phyloP scores from a whole-genome alignment of 2,329 filamentous ascomycete genomes.

The Fonsecaea pugnacius region DNA sequence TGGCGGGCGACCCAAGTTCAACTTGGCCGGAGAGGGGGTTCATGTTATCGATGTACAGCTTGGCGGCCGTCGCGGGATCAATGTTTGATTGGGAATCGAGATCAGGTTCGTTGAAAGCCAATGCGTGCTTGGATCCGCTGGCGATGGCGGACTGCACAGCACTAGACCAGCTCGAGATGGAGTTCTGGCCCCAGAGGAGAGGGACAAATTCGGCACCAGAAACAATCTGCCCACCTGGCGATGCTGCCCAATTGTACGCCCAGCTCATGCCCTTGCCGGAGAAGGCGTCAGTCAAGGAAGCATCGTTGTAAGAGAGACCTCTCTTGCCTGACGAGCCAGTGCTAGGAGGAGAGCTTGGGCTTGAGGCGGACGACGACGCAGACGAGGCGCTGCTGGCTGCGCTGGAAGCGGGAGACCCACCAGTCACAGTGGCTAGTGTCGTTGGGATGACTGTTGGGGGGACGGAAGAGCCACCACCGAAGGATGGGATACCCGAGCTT shows the following conservation, averaged over 20 bases:
- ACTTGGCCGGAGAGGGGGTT: constrained; percentile 44
- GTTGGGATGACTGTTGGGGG: constrained; percentile 24
- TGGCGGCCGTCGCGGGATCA: constrained; percentile 44
- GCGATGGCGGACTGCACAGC: constrained; percentile 40
- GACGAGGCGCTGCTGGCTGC: constrained; percentile 18
- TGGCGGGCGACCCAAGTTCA: constrained; percentile 49
- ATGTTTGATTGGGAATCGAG: constrained; percentile 46
- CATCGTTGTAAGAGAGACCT: constrained; percentile 50
- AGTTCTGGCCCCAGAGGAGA: constrained; percentile 50
- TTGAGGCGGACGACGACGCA: constrained; percentile 22
- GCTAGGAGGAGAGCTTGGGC: constrained; percentile 27
- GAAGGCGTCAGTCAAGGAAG: constrained; percentile 43
- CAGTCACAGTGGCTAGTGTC: constrained; percentile 32
- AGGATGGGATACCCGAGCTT: not conserved
- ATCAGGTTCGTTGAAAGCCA: constrained; percentile 56
- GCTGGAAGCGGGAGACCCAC: constrained; percentile 18
- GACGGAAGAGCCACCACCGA: constrained; percentile 5
- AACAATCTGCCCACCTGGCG: constrained; percentile 41
- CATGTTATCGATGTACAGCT: constrained; percentile 46
- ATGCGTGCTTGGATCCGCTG: constrained; percentile 44
- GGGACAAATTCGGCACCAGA: constrained; percentile 49
- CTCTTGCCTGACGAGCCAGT: constrained; percentile 39
- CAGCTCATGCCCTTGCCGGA: constrained; percentile 43
- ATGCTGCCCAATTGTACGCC: constrained; percentile 53
- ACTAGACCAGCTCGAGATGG: constrained; percentile 44